Percentiles rank a stretch among this genome's conserved stretches.
Conservation (phyloP, 2,329 filamentous ascomycete species). For the Helotiales sp. region DNA sequence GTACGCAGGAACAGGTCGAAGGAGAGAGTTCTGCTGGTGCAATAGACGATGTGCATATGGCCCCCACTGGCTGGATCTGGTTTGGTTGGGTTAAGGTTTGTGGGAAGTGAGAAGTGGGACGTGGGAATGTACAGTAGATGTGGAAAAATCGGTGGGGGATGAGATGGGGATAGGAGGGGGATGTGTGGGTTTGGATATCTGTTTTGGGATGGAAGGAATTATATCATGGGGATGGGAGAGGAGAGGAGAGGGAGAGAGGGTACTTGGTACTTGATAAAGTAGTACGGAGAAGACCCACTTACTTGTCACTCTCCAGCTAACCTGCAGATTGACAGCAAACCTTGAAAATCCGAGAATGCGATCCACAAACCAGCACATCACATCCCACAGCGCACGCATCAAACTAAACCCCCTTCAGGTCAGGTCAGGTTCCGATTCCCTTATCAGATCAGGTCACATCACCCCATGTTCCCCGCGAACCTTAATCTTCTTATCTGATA, state of each 20-base stretch:
- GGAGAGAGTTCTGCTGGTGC: not conserved
- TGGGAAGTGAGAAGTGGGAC: not conserved
- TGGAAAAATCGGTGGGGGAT: no score
- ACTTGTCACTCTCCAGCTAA: not conserved
- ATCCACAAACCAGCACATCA: no score
- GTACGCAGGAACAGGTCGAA: slow-evolving; percentile 15
- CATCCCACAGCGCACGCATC: no score
- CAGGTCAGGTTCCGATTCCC: no score
- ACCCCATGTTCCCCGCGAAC: slow-evolving; percentile 3
- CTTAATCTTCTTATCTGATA: no score
- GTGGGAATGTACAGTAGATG: no score
- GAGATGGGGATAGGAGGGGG: no score
- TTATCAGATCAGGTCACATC: not conserved
- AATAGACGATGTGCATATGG: slow-evolving; percentile 8
- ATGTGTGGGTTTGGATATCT: no score
- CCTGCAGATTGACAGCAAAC: no score
- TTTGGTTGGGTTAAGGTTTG: not conserved
- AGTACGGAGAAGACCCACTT: not conserved
- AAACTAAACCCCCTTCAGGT: no score
- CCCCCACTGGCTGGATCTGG: slow-evolving; percentile 5
- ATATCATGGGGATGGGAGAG: no score
- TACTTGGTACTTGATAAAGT: not conserved
- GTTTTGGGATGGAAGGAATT: no score
- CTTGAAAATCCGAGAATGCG: not conserved
- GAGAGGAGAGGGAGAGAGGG: not conserved